Evolutionary conservation across 306 rosid species (phyloP).

Genomic region (Cucurbita maxima): DNA sequence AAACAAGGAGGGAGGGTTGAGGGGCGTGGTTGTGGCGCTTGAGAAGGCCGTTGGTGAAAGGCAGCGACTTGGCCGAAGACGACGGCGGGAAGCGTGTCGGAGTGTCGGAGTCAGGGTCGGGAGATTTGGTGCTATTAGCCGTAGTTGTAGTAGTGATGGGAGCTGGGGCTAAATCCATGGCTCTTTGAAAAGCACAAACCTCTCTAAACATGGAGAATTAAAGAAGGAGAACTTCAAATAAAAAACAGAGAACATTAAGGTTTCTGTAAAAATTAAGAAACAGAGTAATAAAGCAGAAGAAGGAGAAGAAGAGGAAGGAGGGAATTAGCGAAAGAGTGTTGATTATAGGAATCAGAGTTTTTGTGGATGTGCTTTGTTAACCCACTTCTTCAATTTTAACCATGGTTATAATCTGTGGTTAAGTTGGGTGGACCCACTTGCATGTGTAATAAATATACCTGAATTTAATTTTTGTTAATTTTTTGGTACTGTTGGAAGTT

Average conservation of each 20-base stretch:
- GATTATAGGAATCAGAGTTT: background rate
- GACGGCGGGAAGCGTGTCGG: slow-evolving; percentile 42
- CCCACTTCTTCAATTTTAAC: slow-evolving; percentile 1
- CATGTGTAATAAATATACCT: slow-evolving; percentile 6
- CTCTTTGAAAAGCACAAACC: background rate
- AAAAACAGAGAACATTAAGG: background rate
- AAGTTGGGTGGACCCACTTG: slow-evolving; percentile 2
- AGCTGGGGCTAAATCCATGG: slow-evolving; percentile 14
- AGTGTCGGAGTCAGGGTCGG: slow-evolving; percentile 53
- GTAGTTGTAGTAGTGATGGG: slow-evolving; percentile 16
- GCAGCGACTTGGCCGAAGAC: slow-evolving; percentile 23
- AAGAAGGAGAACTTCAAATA: background rate
- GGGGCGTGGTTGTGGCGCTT: slow-evolving; percentile 32
- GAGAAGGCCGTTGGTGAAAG: slow-evolving; percentile 69
- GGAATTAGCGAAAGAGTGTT: background rate
- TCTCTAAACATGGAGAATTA: background rate
- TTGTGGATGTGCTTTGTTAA: slow-evolving; percentile 7
- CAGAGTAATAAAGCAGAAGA: background rate
- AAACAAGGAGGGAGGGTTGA: slow-evolving; percentile 8
- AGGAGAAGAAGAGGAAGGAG: background rate
- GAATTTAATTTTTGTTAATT: too few relatives aligned
- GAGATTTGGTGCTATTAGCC: slow-evolving; percentile 33
- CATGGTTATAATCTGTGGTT: slow-evolving; percentile 11
- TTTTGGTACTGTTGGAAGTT: too few relatives aligned
- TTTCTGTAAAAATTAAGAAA: background rate